Base-by-base conservation (phyloP, 768 basidiomycete species). In the Leccinum disarticulatum region DNA sequence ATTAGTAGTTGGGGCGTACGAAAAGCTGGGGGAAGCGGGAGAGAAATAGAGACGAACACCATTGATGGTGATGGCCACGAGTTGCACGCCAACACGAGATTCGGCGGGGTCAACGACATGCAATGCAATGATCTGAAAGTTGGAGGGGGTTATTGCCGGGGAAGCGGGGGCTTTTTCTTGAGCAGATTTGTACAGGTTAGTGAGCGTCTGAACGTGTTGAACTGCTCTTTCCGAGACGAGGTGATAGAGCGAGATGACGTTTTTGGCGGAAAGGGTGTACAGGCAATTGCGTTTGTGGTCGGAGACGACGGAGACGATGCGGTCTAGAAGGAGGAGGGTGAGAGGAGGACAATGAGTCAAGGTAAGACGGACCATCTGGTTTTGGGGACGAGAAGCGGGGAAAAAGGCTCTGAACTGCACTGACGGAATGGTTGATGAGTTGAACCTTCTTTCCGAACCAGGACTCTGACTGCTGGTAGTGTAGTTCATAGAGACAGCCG, bases 361-460 rank as follows among this genome's bases (percentile, higher is more conserved):
- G 57, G 57, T 28, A 58, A 33, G 25, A 74, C 83, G 56, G 69
- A 93, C 93, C 90, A 71, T 91, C 87, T 36, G 79, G 68, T 57
- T 77, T 83, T 6, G 85, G 76, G 11, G 83, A 77, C 28, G 88
- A 79, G 64, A 95, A 85, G 22, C 87, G 82, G 50, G 93, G 93
- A 27, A 95, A 78, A 54, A 93, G 79, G 69, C 90, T 93, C 64
- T 87, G 84, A 56, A 93, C 80, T 15, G 87, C 83, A 47, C 90
- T 85, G 43, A 91, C 81, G 19, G 94, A 92, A 68, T 95, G 92
- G 66, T 97, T 96, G 70, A 92, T 81, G 56, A 98, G 80, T 64
- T 90, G 86, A 22, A 92, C 85, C 53, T 87, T 82, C 72, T 93
- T 93, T 48, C 87, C 88, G 76, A 97, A 96, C 94, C 94, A 96